Evolutionary conservation across 768 basidiomycete species (phyloP).

Genomic region (Nevesoporus exiguus): DNA sequence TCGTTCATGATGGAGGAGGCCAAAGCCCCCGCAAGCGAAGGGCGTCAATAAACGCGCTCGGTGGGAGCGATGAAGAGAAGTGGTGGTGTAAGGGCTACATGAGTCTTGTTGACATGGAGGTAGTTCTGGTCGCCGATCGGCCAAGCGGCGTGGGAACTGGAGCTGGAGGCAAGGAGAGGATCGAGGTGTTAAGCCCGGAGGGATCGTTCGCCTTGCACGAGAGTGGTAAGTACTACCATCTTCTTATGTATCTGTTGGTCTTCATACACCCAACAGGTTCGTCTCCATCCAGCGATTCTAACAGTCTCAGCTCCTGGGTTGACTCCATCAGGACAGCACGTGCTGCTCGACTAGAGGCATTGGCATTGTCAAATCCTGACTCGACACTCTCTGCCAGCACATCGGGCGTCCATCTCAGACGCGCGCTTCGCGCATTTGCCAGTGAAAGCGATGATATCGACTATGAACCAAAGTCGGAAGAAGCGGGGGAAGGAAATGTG

Average conservation of each 20-base stretch:
- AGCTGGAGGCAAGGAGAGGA: slow-evolving; percentile 45
- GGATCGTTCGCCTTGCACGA: slow-evolving; percentile 68
- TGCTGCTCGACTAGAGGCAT: slow-evolving; percentile 60
- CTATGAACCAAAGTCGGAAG: slow-evolving; percentile 49
- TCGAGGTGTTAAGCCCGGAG: slow-evolving; percentile 76
- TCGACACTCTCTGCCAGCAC: slow-evolving; percentile 78
- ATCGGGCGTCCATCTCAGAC: slow-evolving; percentile 72
- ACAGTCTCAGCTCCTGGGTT: slow-evolving; percentile 56
- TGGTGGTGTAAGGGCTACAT: slow-evolving; percentile 72
- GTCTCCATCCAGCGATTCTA: not conserved
- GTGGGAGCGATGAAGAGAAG: slow-evolving; percentile 51
- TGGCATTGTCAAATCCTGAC: slow-evolving; percentile 71
- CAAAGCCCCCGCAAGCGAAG: slow-evolving; percentile 19
- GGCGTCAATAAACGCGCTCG: slow-evolving; percentile 17
- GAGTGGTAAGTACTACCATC: slow-evolving; percentile 37
- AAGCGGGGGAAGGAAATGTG: slow-evolving; percentile 36
- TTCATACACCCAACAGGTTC: slow-evolving; percentile 5
- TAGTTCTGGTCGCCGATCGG: slow-evolving; percentile 48
- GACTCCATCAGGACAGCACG: slow-evolving; percentile 67
- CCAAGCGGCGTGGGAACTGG: slow-evolving; percentile 12
- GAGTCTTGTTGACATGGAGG: slow-evolving; percentile 72
- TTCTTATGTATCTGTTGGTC: not conserved
- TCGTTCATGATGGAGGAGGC: slow-evolving; percentile 16
- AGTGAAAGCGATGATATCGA: slow-evolving; percentile 22
- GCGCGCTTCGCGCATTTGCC: slow-evolving; percentile 74